These are phyloP conservation scores for Phaseolus coccineus DNA, from an alignment of 331 rosid species.

Conservation along the genomic window DNA sequence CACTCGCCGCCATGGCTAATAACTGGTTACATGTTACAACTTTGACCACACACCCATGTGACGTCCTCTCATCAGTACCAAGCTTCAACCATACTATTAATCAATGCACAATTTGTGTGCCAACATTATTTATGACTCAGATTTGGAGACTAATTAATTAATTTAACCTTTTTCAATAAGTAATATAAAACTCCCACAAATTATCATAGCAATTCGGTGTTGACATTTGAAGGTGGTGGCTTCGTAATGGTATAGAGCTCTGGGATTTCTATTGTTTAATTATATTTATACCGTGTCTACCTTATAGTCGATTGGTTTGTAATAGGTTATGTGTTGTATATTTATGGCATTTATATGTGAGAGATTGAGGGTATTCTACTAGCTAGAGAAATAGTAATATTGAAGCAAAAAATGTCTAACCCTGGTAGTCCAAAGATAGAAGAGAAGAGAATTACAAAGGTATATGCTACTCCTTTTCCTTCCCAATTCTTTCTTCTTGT, in stretches of 20 bases:
- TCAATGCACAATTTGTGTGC: constrained; percentile 16
- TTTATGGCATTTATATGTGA: not conserved
- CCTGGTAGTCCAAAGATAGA: constrained; percentile 27
- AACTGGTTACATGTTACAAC: constrained; percentile 7
- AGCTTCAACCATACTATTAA: constrained; percentile 49
- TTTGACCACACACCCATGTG: constrained; percentile 56
- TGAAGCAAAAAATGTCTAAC: constrained; percentile 46
- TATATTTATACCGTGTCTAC: constrained; percentile 22
- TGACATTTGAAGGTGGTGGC: constrained; percentile 59
- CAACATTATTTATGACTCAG: constrained; percentile 41
- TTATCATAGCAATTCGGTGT: constrained; percentile 53
- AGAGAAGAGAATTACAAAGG: constrained; percentile 55
- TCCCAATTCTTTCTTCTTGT: not conserved
- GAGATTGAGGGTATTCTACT: constrained; percentile 25
- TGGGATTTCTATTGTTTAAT: constrained; percentile 43
- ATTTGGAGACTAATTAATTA: constrained; percentile 40
- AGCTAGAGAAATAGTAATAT: constrained; percentile 6
- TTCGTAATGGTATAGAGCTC: constrained; percentile 47
- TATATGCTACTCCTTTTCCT: constrained; percentile 19
- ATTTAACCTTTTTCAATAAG: not conserved
- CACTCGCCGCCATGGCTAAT: constrained; percentile 26
- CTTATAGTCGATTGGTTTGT: constrained; percentile 40
- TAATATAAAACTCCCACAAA: not conserved
- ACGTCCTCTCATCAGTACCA: constrained; percentile 45
- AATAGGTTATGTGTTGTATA: not conserved